phyloP scores from a whole-genome alignment of 2,329 filamentous ascomycete genomes.

The Colletotrichum magnum region DNA sequence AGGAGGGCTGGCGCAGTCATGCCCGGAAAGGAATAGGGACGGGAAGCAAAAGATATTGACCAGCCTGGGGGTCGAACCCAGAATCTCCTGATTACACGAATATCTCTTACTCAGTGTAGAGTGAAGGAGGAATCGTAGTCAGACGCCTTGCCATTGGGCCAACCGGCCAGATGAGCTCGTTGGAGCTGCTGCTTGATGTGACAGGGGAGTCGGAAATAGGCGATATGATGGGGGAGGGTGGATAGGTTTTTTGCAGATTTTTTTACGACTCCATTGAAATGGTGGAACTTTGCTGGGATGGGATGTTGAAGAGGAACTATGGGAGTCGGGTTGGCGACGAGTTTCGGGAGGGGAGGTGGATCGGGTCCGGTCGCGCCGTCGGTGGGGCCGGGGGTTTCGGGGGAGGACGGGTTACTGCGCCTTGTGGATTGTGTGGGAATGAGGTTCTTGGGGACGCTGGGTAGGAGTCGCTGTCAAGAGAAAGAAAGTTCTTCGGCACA shows the following conservation, averaged over 20 bases:
- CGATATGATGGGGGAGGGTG: not conserved
- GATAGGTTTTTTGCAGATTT: not conserved
- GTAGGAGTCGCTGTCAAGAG: no score
- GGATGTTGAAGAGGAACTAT: not conserved
- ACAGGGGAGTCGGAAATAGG: not conserved
- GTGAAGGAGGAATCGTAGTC: slow-evolving; percentile 50
- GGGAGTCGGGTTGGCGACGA: not conserved
- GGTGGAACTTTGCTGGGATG: not conserved
- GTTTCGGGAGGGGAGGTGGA: not conserved
- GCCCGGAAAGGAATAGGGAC: not conserved
- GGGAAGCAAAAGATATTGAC: slow-evolving; percentile 19
- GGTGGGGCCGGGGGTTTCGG: not conserved
- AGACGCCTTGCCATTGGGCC: slow-evolving; percentile 60
- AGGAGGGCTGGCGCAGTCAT: not conserved
- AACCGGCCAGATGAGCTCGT: slow-evolving; percentile 40
- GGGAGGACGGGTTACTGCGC: not conserved
- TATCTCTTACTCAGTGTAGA: not conserved
- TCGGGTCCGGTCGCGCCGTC: not conserved
- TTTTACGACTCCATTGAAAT: not conserved
- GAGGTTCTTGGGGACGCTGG: no score
- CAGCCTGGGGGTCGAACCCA: slow-evolving; percentile 42
- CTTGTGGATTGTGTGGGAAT: no score
- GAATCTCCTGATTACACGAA: slow-evolving; percentile 39
- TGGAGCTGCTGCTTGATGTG: not conserved
- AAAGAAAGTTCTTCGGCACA: no score